Evolutionary conservation across 2,329 filamentous ascomycete species (phyloP), one percentile per base, ranked within the genome.

Genomic region (Paraconiothyrium sp.): DNA sequence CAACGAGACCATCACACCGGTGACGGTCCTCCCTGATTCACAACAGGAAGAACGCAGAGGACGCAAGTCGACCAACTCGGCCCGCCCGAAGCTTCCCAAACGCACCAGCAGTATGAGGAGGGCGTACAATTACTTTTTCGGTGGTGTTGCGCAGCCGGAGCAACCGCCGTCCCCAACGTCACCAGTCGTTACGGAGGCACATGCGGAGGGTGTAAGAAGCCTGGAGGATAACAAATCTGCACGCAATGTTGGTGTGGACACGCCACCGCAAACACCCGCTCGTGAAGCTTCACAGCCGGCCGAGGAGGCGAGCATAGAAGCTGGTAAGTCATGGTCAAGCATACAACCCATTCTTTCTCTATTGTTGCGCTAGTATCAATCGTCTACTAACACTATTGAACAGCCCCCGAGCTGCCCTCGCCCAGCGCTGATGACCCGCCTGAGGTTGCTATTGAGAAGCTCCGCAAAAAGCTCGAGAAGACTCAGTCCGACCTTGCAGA

Each of bases 121-220:
- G 60, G 76, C 76, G 10, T 79, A 79, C 71, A 77, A 78, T 66
- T 79, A 78, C 62, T 78, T 79, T 55, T 79, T 79, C 61, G 76
- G 76, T 50, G 71, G 69, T 46, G 44, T 49, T 24, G 54, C 67
- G 30, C 64, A 70, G 7, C 66, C 64, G 44, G 67, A 68, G 14
- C 39, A 41, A 5, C 72, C 73, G 30, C 64, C 68, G 27, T 68
- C 69, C 34, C 74, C 75, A 13, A 71, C 71, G 7, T 72, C 71
- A 8, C 72, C 72, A 5, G 63, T 72, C 41, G 72, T 68, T 20
- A 72, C 73, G 16, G 70, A 67, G 44, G 58, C 64, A 48, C 58
- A 71, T 14, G 63, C 67, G 16, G 39, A 50, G 10, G 52, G 48
- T 44, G 52, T 46, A 16, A 61, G 60, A 6, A 57, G 51, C 48